These are phyloP conservation scores for Aspergillus calidoustus DNA, from an alignment of 2,329 filamentous ascomycete genomes.

Conservation along the genomic window DNA sequence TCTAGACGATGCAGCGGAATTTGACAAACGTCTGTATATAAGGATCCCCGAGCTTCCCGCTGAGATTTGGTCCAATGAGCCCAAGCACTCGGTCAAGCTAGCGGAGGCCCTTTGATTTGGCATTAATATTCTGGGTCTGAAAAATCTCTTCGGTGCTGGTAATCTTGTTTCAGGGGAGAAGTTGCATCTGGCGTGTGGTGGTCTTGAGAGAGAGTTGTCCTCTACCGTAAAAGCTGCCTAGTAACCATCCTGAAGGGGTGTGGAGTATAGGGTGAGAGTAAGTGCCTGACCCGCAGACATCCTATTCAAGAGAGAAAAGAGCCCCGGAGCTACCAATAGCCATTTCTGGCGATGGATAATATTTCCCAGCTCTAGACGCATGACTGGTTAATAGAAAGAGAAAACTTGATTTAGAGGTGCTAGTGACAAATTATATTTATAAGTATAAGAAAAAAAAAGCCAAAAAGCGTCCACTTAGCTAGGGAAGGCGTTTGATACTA, in stretches of 20 bases:
- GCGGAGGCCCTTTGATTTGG: too few relatives aligned
- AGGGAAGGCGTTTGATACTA: background rate
- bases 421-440: background rate
- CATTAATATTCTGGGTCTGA: background rate
- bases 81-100: too few relatives aligned
- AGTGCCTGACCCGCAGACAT: too few relatives aligned
- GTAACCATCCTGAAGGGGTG: background rate
- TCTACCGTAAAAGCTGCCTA: background rate
- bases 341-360: background rate
- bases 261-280: background rate
- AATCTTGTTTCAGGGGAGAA: background rate
- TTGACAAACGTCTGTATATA: too few relatives aligned
- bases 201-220: background rate
- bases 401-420: background rate
- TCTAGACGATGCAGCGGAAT: too few relatives aligned
- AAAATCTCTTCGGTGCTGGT: background rate
- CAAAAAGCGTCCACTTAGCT: background rate
- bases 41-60: too few relatives aligned
- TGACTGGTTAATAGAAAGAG: background rate
- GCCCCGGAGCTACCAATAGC: too few relatives aligned
- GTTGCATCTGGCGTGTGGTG: background rate
- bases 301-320: too few relatives aligned
- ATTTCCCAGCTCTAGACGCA: background rate
- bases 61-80: too few relatives aligned
- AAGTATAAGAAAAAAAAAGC: background rate